Evolutionary conservation across 805 yeast species (phyloP).

Genomic region (Zygoascus flipseniorum): DNA sequence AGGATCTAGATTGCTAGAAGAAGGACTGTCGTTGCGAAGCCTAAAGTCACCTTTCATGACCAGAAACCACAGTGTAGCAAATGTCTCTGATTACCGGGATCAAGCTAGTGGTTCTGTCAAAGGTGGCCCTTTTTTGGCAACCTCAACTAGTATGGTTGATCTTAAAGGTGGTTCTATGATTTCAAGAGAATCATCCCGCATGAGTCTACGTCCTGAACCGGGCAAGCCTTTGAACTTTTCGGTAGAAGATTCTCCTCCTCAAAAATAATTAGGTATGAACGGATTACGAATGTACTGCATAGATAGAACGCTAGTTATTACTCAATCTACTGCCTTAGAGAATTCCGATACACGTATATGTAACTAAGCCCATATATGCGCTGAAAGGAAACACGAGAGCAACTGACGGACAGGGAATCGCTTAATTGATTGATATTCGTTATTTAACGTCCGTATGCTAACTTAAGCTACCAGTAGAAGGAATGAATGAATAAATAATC

Average conservation of each 20-base stretch:
- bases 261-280: background rate
- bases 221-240: background rate
- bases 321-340: too few species aligned
- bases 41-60: constrained; percentile 2
- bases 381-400: too few species aligned
- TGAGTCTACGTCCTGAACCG: constrained; percentile 11
- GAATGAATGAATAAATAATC: background rate
- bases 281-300: background rate
- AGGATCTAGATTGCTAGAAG: constrained; percentile 8
- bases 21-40: constrained; percentile 7
- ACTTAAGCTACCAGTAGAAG: background rate
- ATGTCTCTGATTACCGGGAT: background rate
- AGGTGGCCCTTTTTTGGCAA: constrained; percentile 6
- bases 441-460: background rate
- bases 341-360: background rate
- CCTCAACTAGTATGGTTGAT: constrained; percentile 18
- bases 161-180: constrained; percentile 9
- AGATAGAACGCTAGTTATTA: too few species aligned
- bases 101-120: background rate
- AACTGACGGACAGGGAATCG: too few species aligned
- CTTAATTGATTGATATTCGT: too few species aligned
- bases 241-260: background rate
- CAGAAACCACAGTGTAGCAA: background rate
- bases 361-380: too few species aligned
- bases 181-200: constrained; percentile 16